Evolutionary conservation across 108 stramenopile genomes (phyloP).

Genomic region (Aurantiochytrium sp.): DNA sequence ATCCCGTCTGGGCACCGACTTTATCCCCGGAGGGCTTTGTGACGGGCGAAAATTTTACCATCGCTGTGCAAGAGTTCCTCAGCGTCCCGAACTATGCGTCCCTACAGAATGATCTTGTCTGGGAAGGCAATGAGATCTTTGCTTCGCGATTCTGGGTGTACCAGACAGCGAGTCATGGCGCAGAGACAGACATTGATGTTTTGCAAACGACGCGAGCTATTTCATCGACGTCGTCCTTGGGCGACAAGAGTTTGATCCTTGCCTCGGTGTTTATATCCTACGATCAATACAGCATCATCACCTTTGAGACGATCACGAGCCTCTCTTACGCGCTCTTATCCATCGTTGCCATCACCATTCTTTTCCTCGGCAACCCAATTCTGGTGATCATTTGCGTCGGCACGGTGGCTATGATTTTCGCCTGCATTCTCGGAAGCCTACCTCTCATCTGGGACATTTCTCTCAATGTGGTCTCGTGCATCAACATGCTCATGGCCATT

Average conservation of each 20-base stretch:
- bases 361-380: neutral
- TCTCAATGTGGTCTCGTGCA: neutral
- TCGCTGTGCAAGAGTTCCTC: neutral
- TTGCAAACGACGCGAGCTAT: neutral
- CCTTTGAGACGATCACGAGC: neutral
- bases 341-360: neutral
- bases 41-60: neutral
- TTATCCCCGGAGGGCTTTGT: neutral
- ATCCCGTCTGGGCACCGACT: neutral
- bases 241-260: neutral
- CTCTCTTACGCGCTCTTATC: neutral
- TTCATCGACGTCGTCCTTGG: neutral
- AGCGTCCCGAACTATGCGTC: neutral
- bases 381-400: neutral
- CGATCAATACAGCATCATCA: neutral
- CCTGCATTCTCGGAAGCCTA: neutral
- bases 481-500: conserved; percentile 1
- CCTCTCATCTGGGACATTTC: neutral
- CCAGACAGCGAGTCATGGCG: neutral
- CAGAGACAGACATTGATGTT: neutral
- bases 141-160: neutral
- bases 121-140: neutral
- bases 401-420: neutral
- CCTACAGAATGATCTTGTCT: neutral
- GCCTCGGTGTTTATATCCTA: neutral